Conservation (phyloP, 2,329 filamentous ascomycete species). For the Cryphonectria parasitica region DNA sequence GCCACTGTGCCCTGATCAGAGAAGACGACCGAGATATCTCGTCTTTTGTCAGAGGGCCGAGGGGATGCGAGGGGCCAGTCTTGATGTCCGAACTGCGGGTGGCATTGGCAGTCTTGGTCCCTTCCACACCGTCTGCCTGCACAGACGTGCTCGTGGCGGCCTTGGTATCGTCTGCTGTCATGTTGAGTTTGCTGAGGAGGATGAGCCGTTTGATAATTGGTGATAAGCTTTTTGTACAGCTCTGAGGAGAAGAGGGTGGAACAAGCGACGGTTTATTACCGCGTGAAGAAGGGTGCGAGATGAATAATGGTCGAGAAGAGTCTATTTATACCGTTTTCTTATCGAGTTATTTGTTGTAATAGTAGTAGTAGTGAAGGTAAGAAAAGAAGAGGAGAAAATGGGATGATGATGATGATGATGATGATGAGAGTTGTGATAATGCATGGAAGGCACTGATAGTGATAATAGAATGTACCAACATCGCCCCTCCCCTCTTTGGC, state of each 20-base stretch:
- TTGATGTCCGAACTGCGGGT: conserved; percentile 2
- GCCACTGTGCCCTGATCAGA: conserved; percentile 59
- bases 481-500: neutral
- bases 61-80: conserved; percentile 49
- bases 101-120: conserved; percentile 11
- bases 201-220: neutral
- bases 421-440: neutral
- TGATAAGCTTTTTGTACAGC: neutral
- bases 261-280: neutral
- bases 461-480: neutral
- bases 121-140: conserved; percentile 5
- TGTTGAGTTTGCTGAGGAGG: neutral
- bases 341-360: neutral
- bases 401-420: neutral
- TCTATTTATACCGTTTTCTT: neutral
- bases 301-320: neutral
- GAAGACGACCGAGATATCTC: conserved; percentile 58
- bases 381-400: neutral
- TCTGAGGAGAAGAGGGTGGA: neutral
- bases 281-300: neutral
- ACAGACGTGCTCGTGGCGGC: neutral
- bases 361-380: neutral
- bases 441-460: neutral
- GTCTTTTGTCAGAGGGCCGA: conserved; percentile 60
- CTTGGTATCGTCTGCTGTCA: conserved; percentile 25